Conservation (phyloP, 2,329 filamentous ascomycete species). For the Thielaviopsis punctulata region DNA sequence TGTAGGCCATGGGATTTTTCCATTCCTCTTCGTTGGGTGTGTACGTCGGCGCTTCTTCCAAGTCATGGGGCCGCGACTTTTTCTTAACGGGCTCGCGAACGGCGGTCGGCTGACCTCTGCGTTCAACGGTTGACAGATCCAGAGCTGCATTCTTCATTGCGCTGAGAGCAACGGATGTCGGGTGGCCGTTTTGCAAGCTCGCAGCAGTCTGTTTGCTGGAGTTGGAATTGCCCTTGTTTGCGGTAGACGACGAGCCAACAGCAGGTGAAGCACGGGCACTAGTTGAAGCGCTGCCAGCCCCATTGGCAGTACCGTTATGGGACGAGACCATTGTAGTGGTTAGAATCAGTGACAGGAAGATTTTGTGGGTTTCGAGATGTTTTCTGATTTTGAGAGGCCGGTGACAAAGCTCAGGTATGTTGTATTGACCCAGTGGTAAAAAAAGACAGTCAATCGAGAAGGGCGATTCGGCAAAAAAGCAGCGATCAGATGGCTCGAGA, state of each 20-base stretch:
- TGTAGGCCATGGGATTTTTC: slow-evolving; percentile 83
- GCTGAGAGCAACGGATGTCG: slow-evolving; percentile 33
- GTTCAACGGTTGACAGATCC: slow-evolving; percentile 79
- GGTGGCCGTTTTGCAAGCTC: slow-evolving; percentile 20
- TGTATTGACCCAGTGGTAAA: not conserved
- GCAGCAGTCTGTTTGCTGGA: slow-evolving; percentile 24
- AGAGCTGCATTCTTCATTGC: slow-evolving; percentile 45
- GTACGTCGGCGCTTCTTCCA: slow-evolving; percentile 82
- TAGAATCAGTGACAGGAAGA: not conserved
- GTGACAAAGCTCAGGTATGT: not conserved
- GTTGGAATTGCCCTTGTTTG: slow-evolving; percentile 21
- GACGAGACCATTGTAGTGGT: slow-evolving; percentile 7
- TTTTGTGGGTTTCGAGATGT: not conserved
- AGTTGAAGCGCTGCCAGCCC: slow-evolving; percentile 22
- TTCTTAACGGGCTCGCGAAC: slow-evolving; percentile 61
- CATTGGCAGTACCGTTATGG: slow-evolving; percentile 18
- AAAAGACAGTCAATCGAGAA: not conserved
- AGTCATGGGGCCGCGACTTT: slow-evolving; percentile 62
- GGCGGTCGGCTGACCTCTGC: slow-evolving; percentile 65
- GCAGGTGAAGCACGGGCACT: slow-evolving; percentile 37
- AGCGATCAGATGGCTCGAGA: not conserved
- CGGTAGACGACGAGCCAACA: slow-evolving; percentile 17
- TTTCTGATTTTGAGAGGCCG: not conserved
- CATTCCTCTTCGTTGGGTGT: slow-evolving; percentile 85
- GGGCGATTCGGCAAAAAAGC: not conserved